Evolutionary conservation across 306 rosid genomes (phyloP).

Genomic region (Acmispon strigosus): DNA sequence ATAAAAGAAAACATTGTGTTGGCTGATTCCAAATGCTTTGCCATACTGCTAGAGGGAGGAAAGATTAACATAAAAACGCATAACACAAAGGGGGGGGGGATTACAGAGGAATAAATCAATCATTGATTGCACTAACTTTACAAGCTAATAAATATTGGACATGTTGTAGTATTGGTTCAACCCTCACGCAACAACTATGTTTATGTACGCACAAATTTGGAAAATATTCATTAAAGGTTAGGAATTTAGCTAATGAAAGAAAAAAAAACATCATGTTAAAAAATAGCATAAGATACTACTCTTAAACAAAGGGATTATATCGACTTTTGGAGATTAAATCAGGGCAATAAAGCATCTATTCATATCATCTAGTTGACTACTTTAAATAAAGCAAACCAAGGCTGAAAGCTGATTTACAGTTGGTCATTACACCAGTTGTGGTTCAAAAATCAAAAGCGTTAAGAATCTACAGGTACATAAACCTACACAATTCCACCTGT

Average conservation of each 20-base stretch:
- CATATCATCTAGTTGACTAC: not conserved
- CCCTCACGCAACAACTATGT: not conserved
- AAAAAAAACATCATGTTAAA: not conserved
- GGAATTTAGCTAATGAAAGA: not conserved
- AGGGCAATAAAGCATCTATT: not conserved
- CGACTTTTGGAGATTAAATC: not conserved
- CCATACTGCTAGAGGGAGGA: conserved; percentile 34
- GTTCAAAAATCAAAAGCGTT: conserved; percentile 4
- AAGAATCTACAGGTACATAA: not conserved
- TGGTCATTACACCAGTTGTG: not conserved
- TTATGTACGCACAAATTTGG: not conserved
- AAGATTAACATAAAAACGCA: not conserved
- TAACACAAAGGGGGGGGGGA: not conserved
- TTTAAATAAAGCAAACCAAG: not conserved
- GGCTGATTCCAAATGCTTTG: conserved; percentile 93
- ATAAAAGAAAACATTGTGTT: conserved; percentile 94
- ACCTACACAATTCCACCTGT: not conserved
- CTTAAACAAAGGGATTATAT: not conserved
- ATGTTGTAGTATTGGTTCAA: not conserved
- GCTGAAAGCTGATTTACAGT: not conserved
- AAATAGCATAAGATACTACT: not conserved
- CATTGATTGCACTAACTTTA: not conserved
- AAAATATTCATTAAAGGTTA: not conserved
- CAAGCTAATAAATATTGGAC: not conserved
- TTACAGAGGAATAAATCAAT: not conserved